These are phyloP conservation scores for Actinomortierella ambigua DNA, from an alignment of 371 early-diverging fungal genomes.

Conservation along the genomic window DNA sequence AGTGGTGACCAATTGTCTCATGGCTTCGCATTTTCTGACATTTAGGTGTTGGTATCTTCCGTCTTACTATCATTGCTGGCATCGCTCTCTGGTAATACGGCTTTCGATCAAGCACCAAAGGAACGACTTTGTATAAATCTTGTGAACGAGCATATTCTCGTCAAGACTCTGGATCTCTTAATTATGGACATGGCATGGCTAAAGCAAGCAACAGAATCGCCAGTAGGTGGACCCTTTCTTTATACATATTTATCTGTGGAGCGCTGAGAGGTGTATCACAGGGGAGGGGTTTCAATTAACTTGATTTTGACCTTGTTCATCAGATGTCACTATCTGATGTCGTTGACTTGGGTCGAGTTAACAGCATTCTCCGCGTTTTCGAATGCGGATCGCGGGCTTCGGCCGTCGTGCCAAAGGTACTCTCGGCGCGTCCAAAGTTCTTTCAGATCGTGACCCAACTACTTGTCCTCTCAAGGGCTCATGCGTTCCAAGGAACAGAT, in stretches of 20 bases:
- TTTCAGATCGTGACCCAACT: no score
- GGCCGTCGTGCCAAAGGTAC: no score
- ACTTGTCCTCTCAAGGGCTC: no score
- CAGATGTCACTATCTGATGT: constrained; percentile 23
- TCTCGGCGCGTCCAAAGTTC: no score
- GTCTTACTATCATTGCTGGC: constrained; percentile 14
- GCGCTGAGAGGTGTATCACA: no score
- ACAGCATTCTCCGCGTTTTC: constrained; percentile 26
- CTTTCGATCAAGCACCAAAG: no score
- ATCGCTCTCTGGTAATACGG: no score
- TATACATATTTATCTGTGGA: no score
- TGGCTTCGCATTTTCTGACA: neutral
- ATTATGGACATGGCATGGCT: constrained; percentile 38
- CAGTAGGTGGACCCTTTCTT: constrained; percentile 9
- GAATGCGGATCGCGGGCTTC: constrained; percentile 5
- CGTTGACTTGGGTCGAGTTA: constrained; percentile 32
- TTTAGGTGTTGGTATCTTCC: constrained; percentile 19
- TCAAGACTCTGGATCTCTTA: constrained; percentile 11
- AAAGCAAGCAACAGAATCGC: constrained; percentile 18
- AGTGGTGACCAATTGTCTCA: neutral
- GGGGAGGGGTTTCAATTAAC: neutral
- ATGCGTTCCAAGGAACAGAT: no score
- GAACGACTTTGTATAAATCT: no score
- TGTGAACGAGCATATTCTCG: constrained; percentile 2
- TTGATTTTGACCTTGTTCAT: neutral